phyloP scores from a whole-genome alignment of 805 yeast species.

The Hemisphaericaspora nanyangensis region DNA sequence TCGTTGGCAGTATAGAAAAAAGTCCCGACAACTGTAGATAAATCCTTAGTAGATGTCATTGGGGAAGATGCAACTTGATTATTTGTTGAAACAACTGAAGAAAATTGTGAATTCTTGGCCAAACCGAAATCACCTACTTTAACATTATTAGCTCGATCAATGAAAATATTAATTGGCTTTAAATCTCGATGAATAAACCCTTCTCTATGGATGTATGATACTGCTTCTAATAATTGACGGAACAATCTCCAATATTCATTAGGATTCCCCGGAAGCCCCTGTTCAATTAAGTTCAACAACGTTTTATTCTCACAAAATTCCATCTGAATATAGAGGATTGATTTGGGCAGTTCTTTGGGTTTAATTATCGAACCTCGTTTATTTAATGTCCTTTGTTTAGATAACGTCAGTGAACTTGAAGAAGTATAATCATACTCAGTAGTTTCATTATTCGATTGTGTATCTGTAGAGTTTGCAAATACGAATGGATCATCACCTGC shows the following conservation, averaged over 20 bases:
- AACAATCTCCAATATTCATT: slow-evolving; percentile 88
- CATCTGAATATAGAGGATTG: slow-evolving; percentile 93
- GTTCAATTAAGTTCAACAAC: slow-evolving; percentile 70
- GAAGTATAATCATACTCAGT: not conserved
- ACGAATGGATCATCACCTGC: slow-evolving; percentile 25
- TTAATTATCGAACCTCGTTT: not conserved
- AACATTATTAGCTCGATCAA: slow-evolving; percentile 82
- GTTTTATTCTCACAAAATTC: slow-evolving; percentile 97
- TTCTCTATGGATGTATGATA: slow-evolving; percentile 85
- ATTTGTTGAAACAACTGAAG: slow-evolving; percentile 31
- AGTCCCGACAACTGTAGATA: slow-evolving; percentile 93
- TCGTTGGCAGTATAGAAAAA: slow-evolving; percentile 90
- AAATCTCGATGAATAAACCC: slow-evolving; percentile 94
- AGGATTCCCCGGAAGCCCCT: slow-evolving; percentile 63
- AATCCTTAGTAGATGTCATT: slow-evolving; percentile 49
- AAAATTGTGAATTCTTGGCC: slow-evolving; percentile 78
- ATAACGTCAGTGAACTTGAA: not conserved
- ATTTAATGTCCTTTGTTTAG: not conserved
- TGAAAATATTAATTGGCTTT: slow-evolving; percentile 93
- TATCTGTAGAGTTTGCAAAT: slow-evolving; percentile 26
- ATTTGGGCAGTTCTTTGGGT: slow-evolving; percentile 18
- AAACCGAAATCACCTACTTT: slow-evolving; percentile 97
- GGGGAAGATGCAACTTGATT: slow-evolving; percentile 32
- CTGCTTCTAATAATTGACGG: slow-evolving; percentile 84
- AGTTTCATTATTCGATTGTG: not conserved